Percentiles rank a stretch among this genome's conserved stretches.
These are phyloP conservation scores for Trichoderma afroharzianum DNA, from an alignment of 2,329 filamentous ascomycete species.

Conservation along the genomic window DNA sequence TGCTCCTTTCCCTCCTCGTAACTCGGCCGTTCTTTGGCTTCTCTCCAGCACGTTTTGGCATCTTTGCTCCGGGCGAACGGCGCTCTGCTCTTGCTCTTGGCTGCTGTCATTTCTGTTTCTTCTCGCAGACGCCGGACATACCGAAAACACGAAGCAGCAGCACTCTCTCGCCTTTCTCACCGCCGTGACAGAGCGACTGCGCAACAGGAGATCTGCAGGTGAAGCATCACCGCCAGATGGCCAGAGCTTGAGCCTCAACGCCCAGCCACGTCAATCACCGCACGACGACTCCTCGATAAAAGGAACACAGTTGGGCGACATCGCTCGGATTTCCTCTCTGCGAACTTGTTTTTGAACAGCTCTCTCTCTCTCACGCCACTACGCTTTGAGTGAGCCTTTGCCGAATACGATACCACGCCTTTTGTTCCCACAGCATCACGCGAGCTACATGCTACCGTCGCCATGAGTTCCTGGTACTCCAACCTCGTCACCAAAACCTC, in stretches of 20 bases:
- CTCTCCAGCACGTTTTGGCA: neutral
- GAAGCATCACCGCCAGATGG: slow-evolving; percentile 11
- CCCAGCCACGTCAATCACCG: neutral
- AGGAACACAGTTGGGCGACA: neutral
- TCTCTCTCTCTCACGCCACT: neutral
- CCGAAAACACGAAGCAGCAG: neutral
- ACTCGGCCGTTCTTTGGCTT: neutral
- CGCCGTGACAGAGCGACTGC: neutral
- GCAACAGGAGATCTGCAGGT: neutral
- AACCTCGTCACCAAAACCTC: slow-evolving; percentile 65
- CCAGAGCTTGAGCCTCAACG: neutral
- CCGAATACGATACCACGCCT: neutral
- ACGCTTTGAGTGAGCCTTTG: neutral
- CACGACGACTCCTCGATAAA: neutral
- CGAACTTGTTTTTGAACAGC: neutral
- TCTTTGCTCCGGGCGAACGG: neutral
- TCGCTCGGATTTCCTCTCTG: neutral
- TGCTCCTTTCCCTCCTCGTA: slow-evolving; percentile 9
- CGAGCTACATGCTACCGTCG: slow-evolving; percentile 22
- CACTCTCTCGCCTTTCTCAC: neutral
- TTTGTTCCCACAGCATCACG: neutral
- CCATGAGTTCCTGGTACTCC: slow-evolving; percentile 78
- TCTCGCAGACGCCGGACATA: neutral
- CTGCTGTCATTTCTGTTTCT: neutral
- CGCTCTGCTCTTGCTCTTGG: neutral